Evolutionary conservation across 371 early-diverging fungal genomes (phyloP).

Genomic region (Rhizopus sp.): DNA sequence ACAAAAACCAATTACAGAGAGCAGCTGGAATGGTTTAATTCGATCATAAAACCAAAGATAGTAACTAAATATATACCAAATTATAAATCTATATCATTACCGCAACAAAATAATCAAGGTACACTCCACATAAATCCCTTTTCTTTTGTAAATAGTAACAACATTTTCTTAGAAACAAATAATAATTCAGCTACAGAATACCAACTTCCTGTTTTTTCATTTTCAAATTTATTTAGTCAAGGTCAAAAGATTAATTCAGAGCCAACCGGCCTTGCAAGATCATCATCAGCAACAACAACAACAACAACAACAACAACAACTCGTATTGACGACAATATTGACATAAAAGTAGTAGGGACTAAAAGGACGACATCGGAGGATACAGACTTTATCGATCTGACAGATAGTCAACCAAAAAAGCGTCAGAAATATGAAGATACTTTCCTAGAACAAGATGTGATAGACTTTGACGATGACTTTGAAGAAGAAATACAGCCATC

Average conservation of each 20-base stretch:
- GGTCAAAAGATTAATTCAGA: background rate
- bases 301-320: background rate
- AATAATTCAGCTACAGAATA: background rate
- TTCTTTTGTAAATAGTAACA: no score
- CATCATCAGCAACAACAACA: background rate
- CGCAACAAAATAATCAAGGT: background rate
- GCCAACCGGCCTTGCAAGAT: background rate
- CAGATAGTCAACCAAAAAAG: constrained; percentile 15
- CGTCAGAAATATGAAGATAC: background rate
- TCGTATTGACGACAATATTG: background rate
- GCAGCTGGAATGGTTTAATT: constrained; percentile 28
- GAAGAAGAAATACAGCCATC: background rate
- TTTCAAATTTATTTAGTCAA: background rate
- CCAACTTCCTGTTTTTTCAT: background rate
- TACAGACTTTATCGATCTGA: constrained; percentile 8
- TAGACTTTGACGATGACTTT: background rate
- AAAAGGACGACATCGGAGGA: background rate
- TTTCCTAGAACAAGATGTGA: background rate
- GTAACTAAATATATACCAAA: constrained; percentile 2
- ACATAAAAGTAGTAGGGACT: no score
- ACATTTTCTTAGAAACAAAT: background rate
- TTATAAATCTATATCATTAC: background rate
- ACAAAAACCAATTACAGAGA: constrained; percentile 18
- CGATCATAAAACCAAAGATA: constrained; percentile 8
- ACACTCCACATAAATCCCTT: background rate